phyloP scores from a whole-genome alignment of 2,329 filamentous ascomycete species.

The Paecilomyces niveus region DNA sequence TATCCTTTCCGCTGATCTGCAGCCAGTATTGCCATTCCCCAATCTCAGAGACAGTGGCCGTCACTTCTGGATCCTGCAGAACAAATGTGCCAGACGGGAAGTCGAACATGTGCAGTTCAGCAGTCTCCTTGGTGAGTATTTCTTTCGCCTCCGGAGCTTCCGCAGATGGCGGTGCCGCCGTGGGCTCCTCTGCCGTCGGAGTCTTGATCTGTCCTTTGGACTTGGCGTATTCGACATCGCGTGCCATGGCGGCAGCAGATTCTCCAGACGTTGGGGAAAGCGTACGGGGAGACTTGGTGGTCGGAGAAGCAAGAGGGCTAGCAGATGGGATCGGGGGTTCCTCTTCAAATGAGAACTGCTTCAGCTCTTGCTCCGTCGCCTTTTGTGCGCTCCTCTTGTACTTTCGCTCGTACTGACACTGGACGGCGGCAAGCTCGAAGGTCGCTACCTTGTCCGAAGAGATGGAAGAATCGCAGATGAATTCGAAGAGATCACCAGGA shows the following conservation, averaged over 20 bases:
- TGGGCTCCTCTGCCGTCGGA: constrained; percentile 40
- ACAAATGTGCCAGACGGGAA: constrained; percentile 81
- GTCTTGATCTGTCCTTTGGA: constrained; percentile 34
- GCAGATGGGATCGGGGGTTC: constrained; percentile 55
- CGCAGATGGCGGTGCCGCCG: constrained; percentile 54
- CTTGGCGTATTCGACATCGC: constrained; percentile 36
- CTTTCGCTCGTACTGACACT: constrained; percentile 98
- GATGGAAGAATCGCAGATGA: constrained; percentile 77
- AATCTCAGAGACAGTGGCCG: constrained; percentile 74
- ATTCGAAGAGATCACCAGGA: constrained; percentile 92
- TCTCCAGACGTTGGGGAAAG: constrained; percentile 31
- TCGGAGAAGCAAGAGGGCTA: constrained; percentile 49
- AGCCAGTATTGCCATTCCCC: constrained; percentile 96
- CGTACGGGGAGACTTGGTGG: constrained; percentile 25
- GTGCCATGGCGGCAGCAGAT: constrained; percentile 37
- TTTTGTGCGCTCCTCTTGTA: constrained; percentile 72
- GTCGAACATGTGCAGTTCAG: constrained; percentile 90
- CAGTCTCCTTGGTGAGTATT: constrained; percentile 65
- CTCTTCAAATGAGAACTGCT: constrained; percentile 70
- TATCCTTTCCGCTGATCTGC: constrained; percentile 67
- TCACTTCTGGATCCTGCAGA: constrained; percentile 66
- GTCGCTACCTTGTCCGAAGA: constrained; percentile 64
- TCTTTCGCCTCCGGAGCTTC: constrained; percentile 62
- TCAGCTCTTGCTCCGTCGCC: constrained; percentile 73
- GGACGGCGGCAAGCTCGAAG: constrained; percentile 74